A percentile compares a stretch with the other conserved stretches of the same genome.
Evolutionary conservation across 352 stramenopile genomes (phyloP).

Genomic region (Paralagenidium karlingii): DNA sequence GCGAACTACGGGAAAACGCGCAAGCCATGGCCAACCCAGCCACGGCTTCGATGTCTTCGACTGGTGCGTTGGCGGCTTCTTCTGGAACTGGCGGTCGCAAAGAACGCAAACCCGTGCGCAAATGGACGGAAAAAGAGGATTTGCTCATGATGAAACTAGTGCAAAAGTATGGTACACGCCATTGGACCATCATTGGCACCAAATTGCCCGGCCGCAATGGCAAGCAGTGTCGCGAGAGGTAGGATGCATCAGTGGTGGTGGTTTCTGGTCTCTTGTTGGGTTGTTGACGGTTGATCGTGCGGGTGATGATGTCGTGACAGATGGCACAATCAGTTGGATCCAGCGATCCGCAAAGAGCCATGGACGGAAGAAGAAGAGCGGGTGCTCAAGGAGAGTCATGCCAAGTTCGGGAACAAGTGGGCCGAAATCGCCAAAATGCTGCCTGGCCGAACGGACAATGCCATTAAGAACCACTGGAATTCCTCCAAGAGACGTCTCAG

Average conservation of each 20-base stretch:
- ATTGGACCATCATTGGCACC: slow-evolving; percentile 97
- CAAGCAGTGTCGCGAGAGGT: slow-evolving; percentile 93
- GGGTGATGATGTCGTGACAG: slow-evolving; percentile 17
- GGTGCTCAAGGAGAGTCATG: slow-evolving; percentile 51
- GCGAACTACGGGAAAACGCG: too few species aligned
- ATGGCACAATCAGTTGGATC: slow-evolving; percentile 94
- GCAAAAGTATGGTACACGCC: slow-evolving; percentile 87
- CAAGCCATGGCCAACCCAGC: too few species aligned
- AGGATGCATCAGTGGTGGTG: neutral
- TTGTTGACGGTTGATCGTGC: neutral
- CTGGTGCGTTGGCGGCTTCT: too few species aligned
- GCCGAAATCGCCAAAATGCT: slow-evolving; percentile 84
- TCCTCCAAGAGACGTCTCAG: slow-evolving; percentile 71
- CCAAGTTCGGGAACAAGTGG: slow-evolving; percentile 85
- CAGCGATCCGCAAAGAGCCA: slow-evolving; percentile 84
- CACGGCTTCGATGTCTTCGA: too few species aligned
- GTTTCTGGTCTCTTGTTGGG: neutral
- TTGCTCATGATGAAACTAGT: slow-evolving; percentile 79
- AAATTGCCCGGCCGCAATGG: slow-evolving; percentile 87
- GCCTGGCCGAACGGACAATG: slow-evolving; percentile 80
- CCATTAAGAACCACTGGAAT: slow-evolving; percentile 91
- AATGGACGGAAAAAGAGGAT: slow-evolving; percentile 85
- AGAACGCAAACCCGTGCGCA: slow-evolving; percentile 71
- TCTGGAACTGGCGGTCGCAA: too few species aligned
- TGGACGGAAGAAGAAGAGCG: slow-evolving; percentile 87